Evolutionary conservation across 1,284 basidiomycete genomes (phyloP).

Genomic region (Agaricales sp.): DNA sequence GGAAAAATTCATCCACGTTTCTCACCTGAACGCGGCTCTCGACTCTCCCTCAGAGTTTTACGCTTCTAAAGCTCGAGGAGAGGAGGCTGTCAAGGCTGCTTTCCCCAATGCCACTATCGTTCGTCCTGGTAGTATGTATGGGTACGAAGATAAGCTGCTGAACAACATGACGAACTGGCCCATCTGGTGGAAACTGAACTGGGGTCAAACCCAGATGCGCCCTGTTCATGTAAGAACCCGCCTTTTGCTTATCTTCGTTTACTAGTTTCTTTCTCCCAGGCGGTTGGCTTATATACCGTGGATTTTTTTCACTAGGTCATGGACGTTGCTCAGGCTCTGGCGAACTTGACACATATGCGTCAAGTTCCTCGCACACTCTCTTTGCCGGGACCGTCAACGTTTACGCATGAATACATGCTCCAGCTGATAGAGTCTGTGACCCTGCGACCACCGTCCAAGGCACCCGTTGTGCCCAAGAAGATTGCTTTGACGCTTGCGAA

Average conservation of each 20-base stretch:
- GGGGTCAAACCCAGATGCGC: conserved; percentile 77
- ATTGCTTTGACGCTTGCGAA: conserved; percentile 61
- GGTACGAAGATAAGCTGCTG: conserved; percentile 90
- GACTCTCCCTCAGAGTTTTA: conserved; percentile 81
- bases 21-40: conserved; percentile 85
- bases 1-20: conserved; percentile 86
- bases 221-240: conserved; percentile 92
- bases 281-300: conserved; percentile 6
- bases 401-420: conserved; percentile 81
- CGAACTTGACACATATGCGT: conserved; percentile 63
- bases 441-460: conserved; percentile 56
- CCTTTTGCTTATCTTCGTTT: conserved; percentile 15
- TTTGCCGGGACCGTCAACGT: conserved; percentile 83
- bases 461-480: conserved; percentile 72
- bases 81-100: conserved; percentile 76
- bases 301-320: conserved; percentile 46
- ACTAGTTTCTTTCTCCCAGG: conserved; percentile 1
- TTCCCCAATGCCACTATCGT: conserved; percentile 90
- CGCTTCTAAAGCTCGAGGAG: conserved; percentile 84
- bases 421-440: conserved; percentile 78
- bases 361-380: conserved; percentile 62
- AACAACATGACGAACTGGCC: conserved; percentile 91
- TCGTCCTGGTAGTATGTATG: conserved; percentile 80
- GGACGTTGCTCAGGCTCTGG: conserved; percentile 89
- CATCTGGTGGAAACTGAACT: conserved; percentile 92